These are phyloP conservation scores for Funneliformis caledonium DNA, from an alignment of 371 early-diverging fungal genomes.

Conservation along the genomic window DNA sequence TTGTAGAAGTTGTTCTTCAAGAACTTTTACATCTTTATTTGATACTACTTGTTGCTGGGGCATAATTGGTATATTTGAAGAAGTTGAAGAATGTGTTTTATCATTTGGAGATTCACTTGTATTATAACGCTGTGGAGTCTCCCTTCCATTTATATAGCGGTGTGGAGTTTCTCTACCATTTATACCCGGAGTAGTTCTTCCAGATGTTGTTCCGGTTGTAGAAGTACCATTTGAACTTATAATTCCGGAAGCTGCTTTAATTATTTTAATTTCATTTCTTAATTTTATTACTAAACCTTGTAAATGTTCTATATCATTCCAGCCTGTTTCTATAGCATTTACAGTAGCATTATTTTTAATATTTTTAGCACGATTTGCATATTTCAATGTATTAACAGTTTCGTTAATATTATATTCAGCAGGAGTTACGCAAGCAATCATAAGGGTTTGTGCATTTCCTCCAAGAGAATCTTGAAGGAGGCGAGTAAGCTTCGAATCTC, in stretches of 20 bases:
- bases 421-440: constrained; percentile 94
- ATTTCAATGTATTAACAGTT: constrained; percentile 90
- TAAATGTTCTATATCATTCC: constrained; percentile 57
- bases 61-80: too few species aligned
- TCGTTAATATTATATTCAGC: constrained; percentile 83
- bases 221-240: constrained; percentile 27
- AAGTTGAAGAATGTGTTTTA: not conserved
- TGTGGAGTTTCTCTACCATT: constrained; percentile 25
- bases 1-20: constrained; percentile 42
- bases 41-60: not conserved
- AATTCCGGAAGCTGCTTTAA: constrained; percentile 47
- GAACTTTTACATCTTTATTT: constrained; percentile 15
- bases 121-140: not conserved
- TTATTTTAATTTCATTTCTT: constrained; percentile 55
- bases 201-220: constrained; percentile 13
- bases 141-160: not conserved
- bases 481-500: constrained; percentile 97
- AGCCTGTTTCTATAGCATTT: constrained; percentile 72
- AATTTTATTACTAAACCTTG: constrained; percentile 62
- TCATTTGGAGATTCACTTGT: not conserved
- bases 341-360: constrained; percentile 82
- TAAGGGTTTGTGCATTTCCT: constrained; percentile 88
- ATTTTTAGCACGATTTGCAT: constrained; percentile 87
- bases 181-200: constrained; percentile 29
- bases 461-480: constrained; percentile 96